Evolutionary conservation across 179 eudicot genomes (phyloP).

Genomic region (Carnegiea gigantea): DNA sequence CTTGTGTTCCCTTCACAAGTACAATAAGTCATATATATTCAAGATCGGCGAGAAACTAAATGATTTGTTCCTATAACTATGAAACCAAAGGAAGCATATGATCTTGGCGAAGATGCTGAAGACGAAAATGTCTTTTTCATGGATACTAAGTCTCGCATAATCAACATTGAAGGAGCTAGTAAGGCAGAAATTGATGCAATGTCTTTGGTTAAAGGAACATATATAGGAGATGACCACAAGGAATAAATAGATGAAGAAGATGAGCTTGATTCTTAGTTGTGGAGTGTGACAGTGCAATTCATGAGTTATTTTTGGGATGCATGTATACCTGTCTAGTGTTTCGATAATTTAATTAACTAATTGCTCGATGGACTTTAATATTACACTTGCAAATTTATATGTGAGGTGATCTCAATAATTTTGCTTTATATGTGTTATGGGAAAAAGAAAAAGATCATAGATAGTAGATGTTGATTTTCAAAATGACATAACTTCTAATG

Average conservation of each 20-base stretch:
- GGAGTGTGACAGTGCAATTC: too few species aligned
- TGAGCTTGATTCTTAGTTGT: too few species aligned
- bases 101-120: not conserved
- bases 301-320: too few species aligned
- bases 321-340: too few species aligned
- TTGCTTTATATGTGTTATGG: too few species aligned
- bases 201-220: not conserved
- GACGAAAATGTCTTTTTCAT: not conserved
- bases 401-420: too few species aligned
- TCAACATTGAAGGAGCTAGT: not conserved
- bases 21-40: not conserved
- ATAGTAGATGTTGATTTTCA: too few species aligned
- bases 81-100: not conserved
- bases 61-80: conserved; percentile 6
- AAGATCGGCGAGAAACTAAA: not conserved
- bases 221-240: not conserved
- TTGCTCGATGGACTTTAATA: too few species aligned
- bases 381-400: too few species aligned
- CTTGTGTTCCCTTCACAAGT: conserved; percentile 16
- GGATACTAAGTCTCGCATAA: not conserved
- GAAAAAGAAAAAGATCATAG: too few species aligned
- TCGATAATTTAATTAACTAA: too few species aligned
- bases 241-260: not conserved
- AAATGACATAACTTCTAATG: too few species aligned
- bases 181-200: not conserved